These are phyloP conservation scores for Trichoderma harzianum DNA, from an alignment of 2,329 filamentous ascomycete genomes.

Conservation along the genomic window DNA sequence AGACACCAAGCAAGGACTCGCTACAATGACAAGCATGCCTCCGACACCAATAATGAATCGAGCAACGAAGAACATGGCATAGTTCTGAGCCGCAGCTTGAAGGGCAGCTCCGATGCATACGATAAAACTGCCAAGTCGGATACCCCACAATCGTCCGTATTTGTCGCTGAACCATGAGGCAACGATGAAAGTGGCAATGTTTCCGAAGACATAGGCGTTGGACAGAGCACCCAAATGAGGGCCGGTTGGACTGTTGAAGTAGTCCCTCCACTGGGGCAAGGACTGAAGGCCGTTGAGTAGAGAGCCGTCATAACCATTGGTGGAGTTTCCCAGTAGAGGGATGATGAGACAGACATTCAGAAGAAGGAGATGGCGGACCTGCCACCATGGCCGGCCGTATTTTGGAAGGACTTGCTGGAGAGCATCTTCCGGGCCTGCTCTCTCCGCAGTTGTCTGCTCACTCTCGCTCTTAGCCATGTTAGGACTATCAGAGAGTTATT, in stretches of 20 bases:
- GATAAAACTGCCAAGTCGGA: background rate
- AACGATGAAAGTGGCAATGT: background rate
- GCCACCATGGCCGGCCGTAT: background rate
- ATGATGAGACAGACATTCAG: background rate
- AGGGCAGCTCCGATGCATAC: slow-evolving; percentile 27
- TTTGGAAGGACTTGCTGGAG: background rate
- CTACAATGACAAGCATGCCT: slow-evolving; percentile 47
- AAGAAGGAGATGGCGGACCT: background rate
- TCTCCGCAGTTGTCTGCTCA: background rate
- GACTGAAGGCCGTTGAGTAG: slow-evolving; percentile 50
- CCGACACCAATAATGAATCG: slow-evolving; percentile 53
- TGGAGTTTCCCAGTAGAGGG: background rate
- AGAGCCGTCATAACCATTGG: slow-evolving; percentile 45
- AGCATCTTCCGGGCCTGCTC: background rate
- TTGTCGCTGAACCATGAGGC: background rate
- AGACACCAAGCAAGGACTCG: slow-evolving; percentile 25
- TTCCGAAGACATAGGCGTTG: background rate
- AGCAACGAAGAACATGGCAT: slow-evolving; percentile 52
- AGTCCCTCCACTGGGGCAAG: slow-evolving; percentile 40
- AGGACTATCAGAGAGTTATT: background rate
- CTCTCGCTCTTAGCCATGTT: background rate
- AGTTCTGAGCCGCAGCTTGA: slow-evolving; percentile 28
- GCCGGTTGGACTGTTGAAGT: slow-evolving; percentile 35
- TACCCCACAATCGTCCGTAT: background rate
- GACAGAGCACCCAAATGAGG: slow-evolving; percentile 25